phyloP scores from a whole-genome alignment of 305 asterid species.

The Andrographis paniculata region DNA sequence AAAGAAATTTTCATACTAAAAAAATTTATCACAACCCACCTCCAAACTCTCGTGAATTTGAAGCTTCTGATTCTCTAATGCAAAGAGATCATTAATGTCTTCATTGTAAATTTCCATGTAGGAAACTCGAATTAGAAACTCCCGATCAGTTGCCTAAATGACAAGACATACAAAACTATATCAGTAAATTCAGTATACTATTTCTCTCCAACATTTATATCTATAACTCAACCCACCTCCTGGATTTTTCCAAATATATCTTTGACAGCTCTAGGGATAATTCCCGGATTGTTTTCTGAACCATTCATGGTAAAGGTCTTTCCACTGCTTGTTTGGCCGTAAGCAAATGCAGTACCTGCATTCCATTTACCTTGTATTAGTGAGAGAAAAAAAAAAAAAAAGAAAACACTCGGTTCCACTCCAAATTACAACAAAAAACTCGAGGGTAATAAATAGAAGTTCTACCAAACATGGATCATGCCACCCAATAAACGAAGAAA shows the following conservation, averaged over 20 bases:
- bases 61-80: slow-evolving; percentile 84
- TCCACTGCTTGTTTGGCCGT: slow-evolving; percentile 98
- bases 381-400: no score
- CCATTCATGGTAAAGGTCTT: slow-evolving; percentile 97
- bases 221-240: slow-evolving; percentile 34
- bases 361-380: slow-evolving; percentile 11
- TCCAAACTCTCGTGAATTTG: slow-evolving; percentile 97
- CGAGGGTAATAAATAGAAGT: no score
- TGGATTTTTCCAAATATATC: slow-evolving; percentile 65
- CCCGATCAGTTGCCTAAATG: slow-evolving; percentile 60
- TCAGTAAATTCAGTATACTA: background rate
- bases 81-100: slow-evolving; percentile 86
- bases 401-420: no score
- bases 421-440: no score
- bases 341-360: slow-evolving; percentile 96
- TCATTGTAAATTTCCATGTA: slow-evolving; percentile 98
- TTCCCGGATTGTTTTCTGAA: slow-evolving; percentile 82
- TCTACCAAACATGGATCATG: no score
- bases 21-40: slow-evolving; percentile 35
- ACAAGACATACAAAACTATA: background rate
- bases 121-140: slow-evolving; percentile 87
- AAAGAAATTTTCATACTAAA: slow-evolving; percentile 9
- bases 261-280: slow-evolving; percentile 71
- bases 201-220: background rate
- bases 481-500: no score